Percentiles rank a stretch among this genome's conserved stretches.
These are phyloP conservation scores for Ustilago crameri DNA, from an alignment of 1,284 basidiomycete species.

Conservation along the genomic window DNA sequence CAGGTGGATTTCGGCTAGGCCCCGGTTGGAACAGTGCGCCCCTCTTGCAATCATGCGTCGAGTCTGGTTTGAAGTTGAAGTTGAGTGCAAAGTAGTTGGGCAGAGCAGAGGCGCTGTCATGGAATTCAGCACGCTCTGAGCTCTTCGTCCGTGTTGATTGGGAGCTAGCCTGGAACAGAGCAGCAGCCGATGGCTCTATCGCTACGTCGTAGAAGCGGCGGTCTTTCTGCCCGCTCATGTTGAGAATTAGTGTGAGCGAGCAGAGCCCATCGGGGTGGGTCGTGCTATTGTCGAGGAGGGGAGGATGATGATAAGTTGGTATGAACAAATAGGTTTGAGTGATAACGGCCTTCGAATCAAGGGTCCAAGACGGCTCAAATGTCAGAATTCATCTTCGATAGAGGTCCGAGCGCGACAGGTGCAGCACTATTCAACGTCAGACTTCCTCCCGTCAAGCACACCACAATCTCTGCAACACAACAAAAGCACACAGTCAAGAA, in stretches of 20 bases:
- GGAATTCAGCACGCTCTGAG: not conserved
- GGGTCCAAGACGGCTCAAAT: conserved; percentile 16
- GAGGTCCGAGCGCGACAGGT: conserved; percentile 1
- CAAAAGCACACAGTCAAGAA: not conserved
- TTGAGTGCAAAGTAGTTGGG: conserved; percentile 30
- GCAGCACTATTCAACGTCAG: not conserved
- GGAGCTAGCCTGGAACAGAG: conserved; percentile 6
- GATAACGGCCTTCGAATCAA: conserved; percentile 5
- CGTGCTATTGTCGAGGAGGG: not conserved
- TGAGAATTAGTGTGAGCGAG: not conserved
- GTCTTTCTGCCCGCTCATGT: conserved; percentile 14
- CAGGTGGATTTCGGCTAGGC: conserved; percentile 5
- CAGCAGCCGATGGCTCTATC: conserved; percentile 25
- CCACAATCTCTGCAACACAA: not conserved
- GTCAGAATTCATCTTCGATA: not conserved
- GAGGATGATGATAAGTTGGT: not conserved
- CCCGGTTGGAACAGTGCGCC: conserved; percentile 31
- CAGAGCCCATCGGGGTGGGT: not conserved
- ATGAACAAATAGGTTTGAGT: not conserved
- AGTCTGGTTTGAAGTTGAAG: conserved; percentile 53
- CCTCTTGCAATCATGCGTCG: conserved; percentile 25
- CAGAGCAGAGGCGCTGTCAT: conserved; percentile 1
- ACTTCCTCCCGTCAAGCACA: not conserved
- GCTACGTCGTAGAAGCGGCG: conserved; percentile 25
- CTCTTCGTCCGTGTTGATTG: not conserved